phyloP scores from a whole-genome alignment of 345 rosid genomes.

The Microcos paniculata region DNA sequence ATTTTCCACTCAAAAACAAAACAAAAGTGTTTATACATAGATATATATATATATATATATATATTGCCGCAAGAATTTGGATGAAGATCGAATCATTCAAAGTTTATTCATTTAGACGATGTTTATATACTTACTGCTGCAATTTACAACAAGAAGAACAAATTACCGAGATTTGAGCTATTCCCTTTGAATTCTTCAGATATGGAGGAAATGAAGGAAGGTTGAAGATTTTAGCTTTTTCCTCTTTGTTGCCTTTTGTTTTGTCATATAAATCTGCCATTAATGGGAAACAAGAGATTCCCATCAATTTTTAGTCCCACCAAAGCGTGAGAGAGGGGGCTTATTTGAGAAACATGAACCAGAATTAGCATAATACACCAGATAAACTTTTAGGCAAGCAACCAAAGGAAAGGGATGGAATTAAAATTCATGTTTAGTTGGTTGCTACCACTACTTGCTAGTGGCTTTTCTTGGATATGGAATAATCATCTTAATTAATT shows the following conservation, averaged over 20 bases:
- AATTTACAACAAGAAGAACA: too few species aligned
- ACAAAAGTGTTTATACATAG: not conserved
- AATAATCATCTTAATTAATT: not conserved
- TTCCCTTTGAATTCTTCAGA: too few species aligned
- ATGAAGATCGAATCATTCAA: too few species aligned
- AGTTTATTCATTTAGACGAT: too few species aligned
- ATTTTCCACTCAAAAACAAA: not conserved
- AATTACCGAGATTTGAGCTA: too few species aligned
- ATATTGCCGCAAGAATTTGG: too few species aligned
- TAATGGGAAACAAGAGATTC: not conserved
- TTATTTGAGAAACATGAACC: not conserved
- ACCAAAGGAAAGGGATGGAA: constrained; percentile 5
- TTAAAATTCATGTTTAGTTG: not conserved
- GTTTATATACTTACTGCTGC: too few species aligned
- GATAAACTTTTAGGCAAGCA: not conserved
- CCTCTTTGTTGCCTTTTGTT: too few species aligned
- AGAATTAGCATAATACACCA: not conserved
- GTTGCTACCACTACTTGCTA: not conserved
- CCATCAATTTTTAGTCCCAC: not conserved
- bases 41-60: too few species aligned
- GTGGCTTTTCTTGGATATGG: not conserved
- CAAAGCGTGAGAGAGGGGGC: not conserved
- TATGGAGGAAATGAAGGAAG: too few species aligned
- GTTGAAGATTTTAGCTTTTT: too few species aligned
- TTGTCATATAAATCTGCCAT: too few species aligned